Percentiles rank a stretch among this genome's conserved stretches.
These are phyloP conservation scores for Coelastrella sp. DNA, from an alignment of 139 green algal species.

Conservation along the genomic window DNA sequence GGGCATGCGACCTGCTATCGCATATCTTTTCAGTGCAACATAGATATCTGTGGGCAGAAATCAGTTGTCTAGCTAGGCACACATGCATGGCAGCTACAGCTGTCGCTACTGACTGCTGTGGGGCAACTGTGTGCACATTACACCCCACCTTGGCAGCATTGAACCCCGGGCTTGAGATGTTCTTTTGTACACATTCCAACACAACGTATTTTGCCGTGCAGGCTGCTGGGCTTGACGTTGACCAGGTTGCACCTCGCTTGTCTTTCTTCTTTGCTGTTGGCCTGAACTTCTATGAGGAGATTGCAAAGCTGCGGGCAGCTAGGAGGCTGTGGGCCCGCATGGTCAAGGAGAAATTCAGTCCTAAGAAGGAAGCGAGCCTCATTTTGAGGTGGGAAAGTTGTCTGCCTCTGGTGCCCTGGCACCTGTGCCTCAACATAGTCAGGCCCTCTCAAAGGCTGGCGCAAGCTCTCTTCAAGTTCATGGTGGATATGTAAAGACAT, in stretches of 20 bases:
- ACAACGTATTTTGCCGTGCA: neutral
- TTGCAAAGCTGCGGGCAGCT: conserved; percentile 78
- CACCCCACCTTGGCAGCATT: too few relatives aligned
- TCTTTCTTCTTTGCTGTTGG: conserved; percentile 77
- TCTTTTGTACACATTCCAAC: too few relatives aligned
- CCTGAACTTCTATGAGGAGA: conserved; percentile 79
- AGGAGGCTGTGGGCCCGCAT: conserved; percentile 73
- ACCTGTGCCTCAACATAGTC: too few relatives aligned
- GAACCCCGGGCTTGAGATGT: too few relatives aligned
- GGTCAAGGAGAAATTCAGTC: conserved; percentile 60
- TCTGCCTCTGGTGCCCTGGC: neutral
- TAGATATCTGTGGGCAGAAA: neutral
- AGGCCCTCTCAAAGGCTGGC: too few relatives aligned
- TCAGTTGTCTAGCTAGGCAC: too few relatives aligned
- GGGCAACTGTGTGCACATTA: too few relatives aligned
- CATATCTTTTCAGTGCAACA: neutral
- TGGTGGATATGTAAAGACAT: too few relatives aligned
- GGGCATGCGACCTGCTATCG: neutral
- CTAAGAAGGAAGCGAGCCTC: conserved; percentile 31
- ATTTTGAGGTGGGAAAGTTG: neutral
- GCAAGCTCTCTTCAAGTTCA: too few relatives aligned
- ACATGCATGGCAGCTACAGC: too few relatives aligned
- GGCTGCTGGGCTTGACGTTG: conserved; percentile 54
- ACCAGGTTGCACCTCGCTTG: conserved; percentile 61
- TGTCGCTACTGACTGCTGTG: too few relatives aligned